Evolutionary conservation across 2,329 filamentous ascomycete genomes (phyloP).

Genomic region (Talaromyces piceae): DNA sequence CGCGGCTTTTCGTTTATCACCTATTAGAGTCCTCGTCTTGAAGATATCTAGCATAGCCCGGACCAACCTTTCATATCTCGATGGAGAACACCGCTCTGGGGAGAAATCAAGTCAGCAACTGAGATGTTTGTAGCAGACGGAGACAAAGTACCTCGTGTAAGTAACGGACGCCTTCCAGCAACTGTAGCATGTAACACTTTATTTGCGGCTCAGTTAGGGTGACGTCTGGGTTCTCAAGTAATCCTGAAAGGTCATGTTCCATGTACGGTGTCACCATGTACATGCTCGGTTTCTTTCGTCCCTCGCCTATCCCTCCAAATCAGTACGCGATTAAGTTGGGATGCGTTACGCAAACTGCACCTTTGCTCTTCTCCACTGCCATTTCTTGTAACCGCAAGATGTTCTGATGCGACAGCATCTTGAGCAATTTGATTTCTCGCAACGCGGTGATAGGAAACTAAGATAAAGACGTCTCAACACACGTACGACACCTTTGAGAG

Average conservation of each 20-base stretch:
- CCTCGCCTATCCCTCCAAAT: conserved; percentile 51
- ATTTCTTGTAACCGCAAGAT: conserved; percentile 86
- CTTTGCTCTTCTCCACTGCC: conserved; percentile 72
- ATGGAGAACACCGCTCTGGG: conserved; percentile 74
- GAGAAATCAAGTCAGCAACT: conserved; percentile 13
- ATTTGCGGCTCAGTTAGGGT: conserved; percentile 83
- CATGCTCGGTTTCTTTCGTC: conserved; percentile 71
- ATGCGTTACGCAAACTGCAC: conserved; percentile 32
- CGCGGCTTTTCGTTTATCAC: conserved; percentile 51
- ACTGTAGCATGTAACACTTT: conserved; percentile 94
- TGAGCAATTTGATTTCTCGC: conserved; percentile 94
- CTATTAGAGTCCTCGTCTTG: conserved; percentile 6
- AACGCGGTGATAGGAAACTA: conserved; percentile 96
- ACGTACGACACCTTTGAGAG: not conserved
- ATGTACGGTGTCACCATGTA: conserved; percentile 99
- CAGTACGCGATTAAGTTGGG: conserved; percentile 10
- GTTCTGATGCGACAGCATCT: conserved; percentile 87
- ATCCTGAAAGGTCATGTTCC: conserved; percentile 96
- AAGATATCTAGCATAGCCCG: not conserved
- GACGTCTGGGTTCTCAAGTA: conserved; percentile 90
- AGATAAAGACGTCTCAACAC: not conserved
- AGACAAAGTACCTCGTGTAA: conserved; percentile 61
- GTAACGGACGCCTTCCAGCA: conserved; percentile 83
- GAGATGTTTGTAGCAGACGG: conserved; percentile 1
- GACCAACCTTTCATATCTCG: conserved; percentile 78